Percentiles rank a stretch among this genome's conserved stretches.
These are phyloP conservation scores for Sporobolomyces phaffii DNA, from an alignment of 768 basidiomycete genomes.

Conservation along the genomic window DNA sequence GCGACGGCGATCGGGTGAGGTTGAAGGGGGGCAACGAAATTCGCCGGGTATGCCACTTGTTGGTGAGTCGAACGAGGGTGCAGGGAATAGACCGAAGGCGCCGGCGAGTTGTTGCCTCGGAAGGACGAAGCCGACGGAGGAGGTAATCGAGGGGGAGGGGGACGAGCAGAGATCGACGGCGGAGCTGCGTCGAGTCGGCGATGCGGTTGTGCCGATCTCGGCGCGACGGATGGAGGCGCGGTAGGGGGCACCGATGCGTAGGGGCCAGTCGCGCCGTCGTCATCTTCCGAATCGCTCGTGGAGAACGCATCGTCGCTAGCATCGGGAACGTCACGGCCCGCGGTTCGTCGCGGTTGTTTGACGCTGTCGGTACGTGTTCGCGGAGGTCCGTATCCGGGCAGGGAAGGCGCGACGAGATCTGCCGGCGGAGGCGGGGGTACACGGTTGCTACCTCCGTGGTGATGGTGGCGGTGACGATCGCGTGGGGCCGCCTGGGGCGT, in stretches of 20 bases:
- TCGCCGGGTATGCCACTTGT: not conserved
- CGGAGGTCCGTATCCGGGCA: conserved; percentile 35
- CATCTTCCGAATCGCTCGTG: not conserved
- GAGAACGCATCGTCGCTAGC: not conserved
- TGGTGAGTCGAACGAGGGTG: not conserved
- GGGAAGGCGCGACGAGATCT: conserved; percentile 16
- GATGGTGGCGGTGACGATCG: not conserved
- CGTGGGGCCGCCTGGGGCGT: not conserved
- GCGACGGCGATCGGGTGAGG: too few relatives aligned
- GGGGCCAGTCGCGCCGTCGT: not conserved
- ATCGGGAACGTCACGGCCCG: not conserved
- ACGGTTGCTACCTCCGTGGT: not conserved
- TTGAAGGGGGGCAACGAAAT: not conserved
- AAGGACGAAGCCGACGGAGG: not conserved
- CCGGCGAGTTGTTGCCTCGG: not conserved
- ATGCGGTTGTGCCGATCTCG: not conserved
- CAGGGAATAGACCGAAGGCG: not conserved
- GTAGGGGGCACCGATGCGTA: not conserved
- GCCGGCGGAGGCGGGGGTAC: conserved; percentile 3
- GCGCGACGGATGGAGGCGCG: not conserved
- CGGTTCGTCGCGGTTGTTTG: not conserved
- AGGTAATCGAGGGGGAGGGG: not conserved
- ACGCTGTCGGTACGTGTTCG: conserved; percentile 12
- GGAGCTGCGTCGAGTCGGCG: not conserved
- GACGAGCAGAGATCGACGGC: not conserved